These are phyloP conservation scores for Tetrahymena elliotti DNA, from an alignment of 73 alveolate species.

Conservation along the genomic window DNA sequence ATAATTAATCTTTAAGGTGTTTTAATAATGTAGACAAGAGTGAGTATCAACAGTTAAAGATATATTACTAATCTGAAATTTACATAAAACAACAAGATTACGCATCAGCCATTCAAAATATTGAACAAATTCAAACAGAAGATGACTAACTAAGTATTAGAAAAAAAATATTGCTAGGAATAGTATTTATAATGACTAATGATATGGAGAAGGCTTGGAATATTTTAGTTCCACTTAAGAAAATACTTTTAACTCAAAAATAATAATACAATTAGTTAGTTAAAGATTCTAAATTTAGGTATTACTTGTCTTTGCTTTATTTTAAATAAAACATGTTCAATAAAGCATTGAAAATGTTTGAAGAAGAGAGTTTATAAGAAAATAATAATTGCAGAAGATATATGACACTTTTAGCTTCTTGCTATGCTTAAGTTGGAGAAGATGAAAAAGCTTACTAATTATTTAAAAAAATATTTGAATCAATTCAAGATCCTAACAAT, in stretches of 20 bases:
- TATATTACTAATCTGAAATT: not conserved
- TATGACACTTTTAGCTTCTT: not conserved
- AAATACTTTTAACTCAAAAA: not conserved
- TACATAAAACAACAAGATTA: not conserved
- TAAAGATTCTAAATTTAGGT: not conserved
- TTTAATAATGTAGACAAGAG: not conserved
- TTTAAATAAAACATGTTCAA: not conserved
- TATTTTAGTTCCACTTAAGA: not conserved
- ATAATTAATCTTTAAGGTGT: not conserved
- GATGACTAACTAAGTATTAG: not conserved
- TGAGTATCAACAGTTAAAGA: not conserved
- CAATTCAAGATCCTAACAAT: not conserved
- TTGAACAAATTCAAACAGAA: not conserved
- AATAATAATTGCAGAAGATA: not conserved
- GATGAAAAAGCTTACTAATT: not conserved
- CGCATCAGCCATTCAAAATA: not conserved
- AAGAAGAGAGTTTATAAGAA: not conserved
- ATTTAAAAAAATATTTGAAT: too few species aligned
- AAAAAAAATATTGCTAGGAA: not conserved
- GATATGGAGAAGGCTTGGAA: not conserved
- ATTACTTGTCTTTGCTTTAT: not conserved
- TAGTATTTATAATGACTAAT: not conserved
- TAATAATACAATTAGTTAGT: not conserved
- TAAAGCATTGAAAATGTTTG: not conserved
- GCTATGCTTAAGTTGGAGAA: not conserved